Percentiles rank a stretch among this genome's conserved stretches.
These are phyloP conservation scores for Pichia sp. DNA, from an alignment of 1,139 yeast species.

Conservation along the genomic window DNA sequence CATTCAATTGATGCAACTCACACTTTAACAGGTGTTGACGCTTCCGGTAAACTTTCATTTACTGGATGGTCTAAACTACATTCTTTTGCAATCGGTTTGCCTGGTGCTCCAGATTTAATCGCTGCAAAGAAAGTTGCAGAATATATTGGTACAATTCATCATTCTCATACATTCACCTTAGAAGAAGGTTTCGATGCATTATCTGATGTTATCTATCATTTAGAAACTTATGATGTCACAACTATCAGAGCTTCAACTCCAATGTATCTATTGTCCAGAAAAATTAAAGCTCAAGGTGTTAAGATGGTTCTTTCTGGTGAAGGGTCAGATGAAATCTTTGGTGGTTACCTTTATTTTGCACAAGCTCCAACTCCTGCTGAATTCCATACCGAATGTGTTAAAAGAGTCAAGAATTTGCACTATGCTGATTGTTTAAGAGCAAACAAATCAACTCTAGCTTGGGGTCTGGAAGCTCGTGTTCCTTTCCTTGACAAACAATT, in stretches of 20 bases:
- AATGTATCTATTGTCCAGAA: constrained; percentile 91
- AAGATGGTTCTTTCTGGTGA: constrained; percentile 99
- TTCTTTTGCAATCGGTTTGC: constrained; percentile 94
- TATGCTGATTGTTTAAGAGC: constrained; percentile 97
- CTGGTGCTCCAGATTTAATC: constrained; percentile 93
- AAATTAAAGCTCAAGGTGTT: constrained; percentile 98
- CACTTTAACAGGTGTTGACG: constrained; percentile 88
- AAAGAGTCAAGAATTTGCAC: constrained; percentile 95
- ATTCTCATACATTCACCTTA: constrained; percentile 93
- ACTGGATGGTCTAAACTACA: constrained; percentile 83
- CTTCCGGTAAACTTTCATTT: constrained; percentile 68
- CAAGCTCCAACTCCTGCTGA: constrained; percentile 88
- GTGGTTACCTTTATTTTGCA: constrained; percentile 96
- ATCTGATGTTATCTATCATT: constrained; percentile 87
- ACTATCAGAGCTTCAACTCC: constrained; percentile 99
- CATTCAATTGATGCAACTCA: constrained; percentile 43
- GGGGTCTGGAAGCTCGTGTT: constrained; percentile 99
- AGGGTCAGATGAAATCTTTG: constrained; percentile 98
- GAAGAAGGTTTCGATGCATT: constrained; percentile 96
- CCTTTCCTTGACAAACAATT: constrained; percentile 95
- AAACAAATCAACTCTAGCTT: constrained; percentile 98
- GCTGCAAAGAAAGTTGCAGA: constrained; percentile 97
- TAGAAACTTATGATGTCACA: constrained; percentile 97
- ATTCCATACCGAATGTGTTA: constrained; percentile 92
- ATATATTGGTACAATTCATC: constrained; percentile 91